Base-by-base conservation (phyloP, 2,329 filamentous ascomycete genomes). In the Clonostachys rosea region DNA sequence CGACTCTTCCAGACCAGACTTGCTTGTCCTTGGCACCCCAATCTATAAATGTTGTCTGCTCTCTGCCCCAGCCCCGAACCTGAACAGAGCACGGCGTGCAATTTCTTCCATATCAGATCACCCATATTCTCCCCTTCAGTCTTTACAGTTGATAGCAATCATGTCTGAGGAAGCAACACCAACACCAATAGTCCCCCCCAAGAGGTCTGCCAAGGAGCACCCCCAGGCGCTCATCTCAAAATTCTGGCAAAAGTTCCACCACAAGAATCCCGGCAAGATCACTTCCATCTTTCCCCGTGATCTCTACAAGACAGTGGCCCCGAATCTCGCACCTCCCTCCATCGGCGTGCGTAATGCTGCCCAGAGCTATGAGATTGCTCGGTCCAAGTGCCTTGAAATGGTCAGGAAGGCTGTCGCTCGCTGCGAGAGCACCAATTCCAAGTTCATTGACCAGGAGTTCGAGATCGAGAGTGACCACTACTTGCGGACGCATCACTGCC, bases 371-470 rank as follows among this genome's bases (percentile, higher is more conserved):
- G 66, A 71, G 50, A 58, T 61, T 4, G 71, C 70, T 12, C 65
- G 68, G 13, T 54, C 54, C 24, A 63, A 69, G 42, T 74, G 71
- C 50, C 61, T 64, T 24, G 66, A 65, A 42, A 63, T 60, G 39
- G 69, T 74, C 14, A 59, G 55, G 37, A 63, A 66, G 36, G 63
- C 71, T 45, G 62, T 70, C 37, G 59, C 59, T 37, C 68, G 72
- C 50, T 74, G 69, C 55, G 57, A 66, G 41, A 67, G 68, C 30
- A 72, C 67, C 18, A 74, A 74, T 50, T 62, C 69, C 48, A 73
- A 70, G 55, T 73, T 68, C 48, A 70, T 65, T 41, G 70, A 74
- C 45, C 60, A 66, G 2, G 68, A 72, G 52, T 74, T 71, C 47
- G 68, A 73, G 47, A 65, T 73, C 42, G 70, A 71, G 53, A 49